Evolutionary conservation across 2,329 filamentous ascomycete species (phyloP).

Genomic region (Alternaria ventricosa): DNA sequence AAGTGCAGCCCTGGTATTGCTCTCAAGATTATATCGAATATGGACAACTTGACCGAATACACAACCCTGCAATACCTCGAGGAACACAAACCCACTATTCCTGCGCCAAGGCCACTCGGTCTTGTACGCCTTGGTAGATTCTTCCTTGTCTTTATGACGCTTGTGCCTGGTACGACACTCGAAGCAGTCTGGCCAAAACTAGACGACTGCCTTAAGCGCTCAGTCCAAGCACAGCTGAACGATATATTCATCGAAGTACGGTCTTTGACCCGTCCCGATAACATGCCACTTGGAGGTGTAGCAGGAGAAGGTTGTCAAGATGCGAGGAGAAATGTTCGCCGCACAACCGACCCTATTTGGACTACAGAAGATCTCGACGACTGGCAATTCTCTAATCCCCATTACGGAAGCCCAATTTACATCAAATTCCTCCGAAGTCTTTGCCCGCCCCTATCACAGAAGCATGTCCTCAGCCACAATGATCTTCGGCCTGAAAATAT

Average conservation of each 20-base stretch:
- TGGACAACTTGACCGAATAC: neutral
- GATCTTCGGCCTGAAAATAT: neutral
- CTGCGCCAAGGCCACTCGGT: neutral
- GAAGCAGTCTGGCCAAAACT: neutral
- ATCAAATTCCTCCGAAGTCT: neutral
- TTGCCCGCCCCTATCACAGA: neutral
- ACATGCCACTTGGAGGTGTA: neutral
- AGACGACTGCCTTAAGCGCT: neutral
- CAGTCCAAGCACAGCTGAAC: neutral
- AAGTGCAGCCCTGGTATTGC: neutral
- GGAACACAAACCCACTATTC: neutral
- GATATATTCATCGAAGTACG: neutral
- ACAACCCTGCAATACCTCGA: neutral
- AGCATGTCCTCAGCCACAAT: neutral
- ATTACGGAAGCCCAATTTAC: neutral
- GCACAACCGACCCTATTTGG: neutral
- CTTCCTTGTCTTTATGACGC: neutral
- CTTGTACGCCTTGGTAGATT: neutral
- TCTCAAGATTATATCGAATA: neutral
- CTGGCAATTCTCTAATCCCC: neutral
- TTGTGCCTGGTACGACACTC: neutral
- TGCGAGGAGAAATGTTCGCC: neutral
- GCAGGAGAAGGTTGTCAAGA: constrained; percentile 2
- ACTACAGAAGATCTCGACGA: neutral
- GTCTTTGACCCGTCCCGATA: neutral